Percentiles rank a stretch among this genome's conserved stretches.
Evolutionary conservation across 2,329 filamentous ascomycete species (phyloP).

Genomic region (Lojkania enalia): DNA sequence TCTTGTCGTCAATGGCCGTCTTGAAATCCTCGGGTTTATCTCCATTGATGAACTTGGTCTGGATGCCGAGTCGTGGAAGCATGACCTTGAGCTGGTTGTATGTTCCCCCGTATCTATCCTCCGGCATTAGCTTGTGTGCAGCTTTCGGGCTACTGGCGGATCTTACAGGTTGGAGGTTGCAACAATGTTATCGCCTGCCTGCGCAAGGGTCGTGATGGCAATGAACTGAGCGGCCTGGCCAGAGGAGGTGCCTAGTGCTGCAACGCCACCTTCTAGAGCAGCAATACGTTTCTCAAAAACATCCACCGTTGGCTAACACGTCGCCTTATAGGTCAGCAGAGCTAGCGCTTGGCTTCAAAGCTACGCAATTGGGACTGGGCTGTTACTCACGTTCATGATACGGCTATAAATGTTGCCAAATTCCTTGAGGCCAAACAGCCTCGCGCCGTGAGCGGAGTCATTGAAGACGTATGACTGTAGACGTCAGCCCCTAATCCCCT

Average conservation of each 20-base stretch:
- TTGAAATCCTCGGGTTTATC: constrained; percentile 80
- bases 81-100: constrained; percentile 98
- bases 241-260: constrained; percentile 80
- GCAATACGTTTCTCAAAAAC: constrained; percentile 96
- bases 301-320: constrained; percentile 77
- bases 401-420: constrained; percentile 97
- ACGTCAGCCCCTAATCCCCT: constrained; percentile 14
- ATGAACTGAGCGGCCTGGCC: constrained; percentile 94
- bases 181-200: constrained; percentile 89
- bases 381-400: constrained; percentile 79
- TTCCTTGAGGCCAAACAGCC: constrained; percentile 95
- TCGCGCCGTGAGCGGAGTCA: constrained; percentile 92
- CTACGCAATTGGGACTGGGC: neutral
- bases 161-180: constrained; percentile 74
- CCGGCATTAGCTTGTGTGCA: neutral
- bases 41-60: constrained; percentile 82
- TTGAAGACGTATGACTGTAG: constrained; percentile 84
- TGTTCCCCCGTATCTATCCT: constrained; percentile 75
- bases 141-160: neutral
- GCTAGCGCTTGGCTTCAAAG: constrained; percentile 4
- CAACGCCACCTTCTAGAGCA: constrained; percentile 90
- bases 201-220: constrained; percentile 79
- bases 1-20: constrained; percentile 85
- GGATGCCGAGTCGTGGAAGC: constrained; percentile 82
- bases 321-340: constrained; percentile 8